A percentile compares a stretch with the other conserved stretches of the same genome.
Evolutionary conservation across 306 rosid species (phyloP).

Genomic region (Amphicarpaea edgeworthii): DNA sequence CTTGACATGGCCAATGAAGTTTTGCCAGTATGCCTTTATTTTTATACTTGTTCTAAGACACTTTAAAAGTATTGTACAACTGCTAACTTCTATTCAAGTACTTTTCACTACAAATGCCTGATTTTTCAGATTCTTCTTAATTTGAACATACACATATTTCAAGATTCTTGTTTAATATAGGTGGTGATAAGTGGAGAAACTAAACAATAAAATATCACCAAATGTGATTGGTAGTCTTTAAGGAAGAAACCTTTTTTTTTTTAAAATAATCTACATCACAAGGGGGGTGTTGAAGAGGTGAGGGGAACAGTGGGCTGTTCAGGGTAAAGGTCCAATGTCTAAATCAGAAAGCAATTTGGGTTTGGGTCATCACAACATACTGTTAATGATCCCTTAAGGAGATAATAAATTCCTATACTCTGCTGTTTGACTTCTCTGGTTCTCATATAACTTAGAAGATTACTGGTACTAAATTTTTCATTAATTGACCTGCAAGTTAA

Average conservation of each 20-base stretch:
- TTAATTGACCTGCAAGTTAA: conserved; percentile 4
- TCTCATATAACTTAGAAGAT: conserved; percentile 4
- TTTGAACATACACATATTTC: conserved; percentile 23
- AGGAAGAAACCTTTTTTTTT: not conserved
- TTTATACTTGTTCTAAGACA: conserved; percentile 41
- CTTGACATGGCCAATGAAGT: conserved; percentile 98
- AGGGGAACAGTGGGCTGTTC: not conserved
- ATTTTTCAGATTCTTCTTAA: conserved; percentile 29
- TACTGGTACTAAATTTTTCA: not conserved
- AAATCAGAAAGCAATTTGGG: conserved; percentile 13
- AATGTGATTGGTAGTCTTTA: conserved; percentile 18
- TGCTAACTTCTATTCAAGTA: conserved; percentile 35
- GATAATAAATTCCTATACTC: conserved; percentile 2
- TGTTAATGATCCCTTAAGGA: not conserved
- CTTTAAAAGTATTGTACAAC: conserved; percentile 11
- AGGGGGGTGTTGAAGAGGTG: not conserved
- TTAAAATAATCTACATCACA: conserved; percentile 1
- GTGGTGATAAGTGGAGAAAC: conserved; percentile 17
- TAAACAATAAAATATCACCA: conserved; percentile 22
- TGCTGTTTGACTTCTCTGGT: conserved; percentile 16
- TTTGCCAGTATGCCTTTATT: conserved; percentile 70
- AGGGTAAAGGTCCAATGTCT: not conserved
- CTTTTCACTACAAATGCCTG: conserved; percentile 23
- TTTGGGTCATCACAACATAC: not conserved
- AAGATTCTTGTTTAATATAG: conserved; percentile 28